Evolutionary conservation across 1,139 yeast species (phyloP), one percentile per base, ranked within the genome.

Genomic region (Lodderomyces beijingensis): DNA sequence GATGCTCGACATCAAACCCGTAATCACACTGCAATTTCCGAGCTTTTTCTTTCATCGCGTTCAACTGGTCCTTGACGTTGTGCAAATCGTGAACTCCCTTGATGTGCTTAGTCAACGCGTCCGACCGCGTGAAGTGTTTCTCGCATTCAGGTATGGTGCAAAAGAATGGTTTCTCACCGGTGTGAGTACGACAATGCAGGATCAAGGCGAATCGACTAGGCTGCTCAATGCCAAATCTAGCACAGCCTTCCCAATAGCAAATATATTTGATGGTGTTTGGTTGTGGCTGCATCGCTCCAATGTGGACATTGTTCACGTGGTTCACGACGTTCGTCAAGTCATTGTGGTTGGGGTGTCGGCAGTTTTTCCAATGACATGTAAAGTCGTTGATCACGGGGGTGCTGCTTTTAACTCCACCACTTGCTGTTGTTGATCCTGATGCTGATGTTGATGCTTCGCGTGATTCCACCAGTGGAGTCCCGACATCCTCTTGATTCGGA

Each of bases 101-200:
- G 34, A 80, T 64, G 50, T 83, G 91, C 45, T 75, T 71, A 10
- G 80, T 71, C 41, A 83, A 59, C 1, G 80, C 83, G 41, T 77
- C 85, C 1, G 79, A 63, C 36, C 80, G 53, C 1, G 76, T 67
- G 46, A 79, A 80, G 33, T 69, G 70, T 39, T 75, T 69, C 37
- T 71, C 74, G 55, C 91, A 83, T 46, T 79, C 87, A 1, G 87
- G 87, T 10, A 80, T 64, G 0, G 78, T 69, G 49, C 93, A 83
- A 43, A 68, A 75, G 47, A 75, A 79, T 20, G 85, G 85, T 43
- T 71, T 70, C 46, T 79, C 85, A 0, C 83, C 80, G 0, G 85
- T 75, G 49, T 81, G 89, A 2, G 76, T 65, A 33, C 86, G 55
- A 46, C 80, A 62, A 49, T 81, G 89, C 0, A 81, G 65, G 1